phyloP scores from a whole-genome alignment of 2,329 filamentous ascomycete species.

The Aspergillus nomiae region DNA sequence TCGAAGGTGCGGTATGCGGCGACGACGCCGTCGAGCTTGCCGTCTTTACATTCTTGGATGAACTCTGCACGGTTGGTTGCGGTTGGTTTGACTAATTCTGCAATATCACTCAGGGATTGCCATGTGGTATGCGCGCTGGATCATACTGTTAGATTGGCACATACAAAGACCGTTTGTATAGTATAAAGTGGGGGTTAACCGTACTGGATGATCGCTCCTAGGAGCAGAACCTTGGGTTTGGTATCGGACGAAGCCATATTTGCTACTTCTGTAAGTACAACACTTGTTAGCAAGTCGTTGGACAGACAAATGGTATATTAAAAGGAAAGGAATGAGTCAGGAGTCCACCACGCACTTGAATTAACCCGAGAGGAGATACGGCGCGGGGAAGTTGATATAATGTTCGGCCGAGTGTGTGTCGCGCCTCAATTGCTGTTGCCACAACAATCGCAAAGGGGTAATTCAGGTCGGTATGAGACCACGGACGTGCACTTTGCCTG shows the following conservation, averaged over 20 bases:
- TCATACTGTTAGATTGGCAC: slow-evolving; percentile 5
- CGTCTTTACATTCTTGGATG: slow-evolving; percentile 66
- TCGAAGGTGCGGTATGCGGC: slow-evolving; percentile 72
- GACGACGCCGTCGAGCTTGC: slow-evolving; percentile 65
- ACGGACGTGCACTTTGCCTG: background rate
- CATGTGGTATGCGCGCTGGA: slow-evolving; percentile 63
- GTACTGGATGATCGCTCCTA: slow-evolving; percentile 67
- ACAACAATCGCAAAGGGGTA: background rate
- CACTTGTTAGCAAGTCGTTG: background rate
- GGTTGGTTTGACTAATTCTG: slow-evolving; percentile 65
- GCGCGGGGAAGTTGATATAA: slow-evolving; percentile 10
- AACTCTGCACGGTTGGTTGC: slow-evolving; percentile 68
- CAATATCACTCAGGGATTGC: slow-evolving; percentile 61
- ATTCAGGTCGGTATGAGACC: background rate
- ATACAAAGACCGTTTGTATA: background rate
- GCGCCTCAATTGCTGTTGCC: background rate
- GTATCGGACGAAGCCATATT: slow-evolving; percentile 16
- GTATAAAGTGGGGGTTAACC: slow-evolving; percentile 29
- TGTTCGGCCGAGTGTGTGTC: slow-evolving; percentile 4
- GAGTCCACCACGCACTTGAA: background rate
- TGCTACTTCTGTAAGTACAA: background rate
- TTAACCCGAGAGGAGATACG: slow-evolving; percentile 6
- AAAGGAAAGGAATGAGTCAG: background rate
- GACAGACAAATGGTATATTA: slow-evolving; percentile 17
- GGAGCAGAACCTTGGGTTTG: slow-evolving; percentile 62